Evolutionary conservation across 2,329 filamentous ascomycete species (phyloP), one percentile per base, ranked within the genome.

Genomic region (Aspergillus versicolor): DNA sequence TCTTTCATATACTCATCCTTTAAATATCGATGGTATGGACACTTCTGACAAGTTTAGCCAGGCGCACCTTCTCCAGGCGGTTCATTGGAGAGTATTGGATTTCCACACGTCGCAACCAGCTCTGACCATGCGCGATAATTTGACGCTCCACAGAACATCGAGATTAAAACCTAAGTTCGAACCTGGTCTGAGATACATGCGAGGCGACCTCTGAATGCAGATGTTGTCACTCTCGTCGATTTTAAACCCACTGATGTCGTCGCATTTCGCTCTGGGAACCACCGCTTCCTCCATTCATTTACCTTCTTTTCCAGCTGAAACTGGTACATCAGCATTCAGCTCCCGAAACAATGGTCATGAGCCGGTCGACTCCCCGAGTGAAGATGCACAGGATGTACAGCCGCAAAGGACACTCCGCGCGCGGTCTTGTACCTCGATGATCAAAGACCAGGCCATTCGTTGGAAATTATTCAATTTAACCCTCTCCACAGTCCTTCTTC

Each of bases 401-500:
- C 48, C 52, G 15, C 55, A 42, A 22, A 57, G 54, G 44, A 54
- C 57, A 51, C 19, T 45, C 43, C 41, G 44, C 22, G 38, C 15
- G 41, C 49, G 61, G 38, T 67, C 65, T 32, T 67, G 62, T 44
- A 37, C 41, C 17, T 61, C 84, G 3, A 81, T 80, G 74, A 70
- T 86, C 51, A 79, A 79, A 66, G 85, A 84, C 42, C 73, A 74
- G 47, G 78, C 76, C 51, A 77, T 84, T 58, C 80, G 84, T 38
- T 71, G 76, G 38, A 83, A 85, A 61, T 79, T 87, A 40, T 66
- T 88, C 54, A 81, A 81, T 32, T 87, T 84, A 67, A 79, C 88
- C 22, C 81, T 90, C 6, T 89, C 89, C 5, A 88, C 87, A 1
- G 60, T 82, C 5, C 84, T 90, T 55, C 72, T 90, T 9, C 69